phyloP scores from a whole-genome alignment of 1,284 basidiomycete species.

The Lentinula novae-zelandiae region DNA sequence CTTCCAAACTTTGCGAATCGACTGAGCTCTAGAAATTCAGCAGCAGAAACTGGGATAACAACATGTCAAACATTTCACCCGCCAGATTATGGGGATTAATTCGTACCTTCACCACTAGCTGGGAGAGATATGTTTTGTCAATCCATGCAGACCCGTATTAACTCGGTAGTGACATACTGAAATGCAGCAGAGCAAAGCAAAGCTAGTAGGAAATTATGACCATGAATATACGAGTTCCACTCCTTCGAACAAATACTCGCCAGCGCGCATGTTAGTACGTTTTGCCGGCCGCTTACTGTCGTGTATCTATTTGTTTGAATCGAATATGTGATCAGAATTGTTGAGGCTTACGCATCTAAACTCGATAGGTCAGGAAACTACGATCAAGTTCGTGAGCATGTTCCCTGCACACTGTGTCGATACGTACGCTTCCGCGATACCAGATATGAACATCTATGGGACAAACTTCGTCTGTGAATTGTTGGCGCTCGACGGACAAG shows the following conservation, averaged over 20 bases:
- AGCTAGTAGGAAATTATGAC: slow-evolving; percentile 14
- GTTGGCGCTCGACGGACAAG: background rate
- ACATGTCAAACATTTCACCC: background rate
- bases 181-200: slow-evolving; percentile 24
- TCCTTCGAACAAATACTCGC: slow-evolving; percentile 13
- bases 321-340: background rate
- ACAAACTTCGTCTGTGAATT: background rate
- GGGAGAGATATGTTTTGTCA: background rate
- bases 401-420: background rate
- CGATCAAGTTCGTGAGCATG: background rate
- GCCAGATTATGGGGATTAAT: background rate
- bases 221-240: background rate
- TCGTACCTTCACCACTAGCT: slow-evolving; percentile 28
- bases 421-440: slow-evolving; percentile 25
- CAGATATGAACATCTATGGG: slow-evolving; percentile 29
- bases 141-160: background rate
- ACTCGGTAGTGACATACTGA: slow-evolving; percentile 18
- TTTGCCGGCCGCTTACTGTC: slow-evolving; percentile 12
- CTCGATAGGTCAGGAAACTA: slow-evolving; percentile 29
- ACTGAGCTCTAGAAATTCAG: slow-evolving; percentile 24
- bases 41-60: slow-evolving; percentile 23
- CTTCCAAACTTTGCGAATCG: slow-evolving; percentile 20
- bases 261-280: slow-evolving; percentile 20
- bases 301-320: background rate
- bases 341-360: slow-evolving; percentile 24